These are phyloP conservation scores for Geotrichum europaeum DNA, from an alignment of 1,139 yeast genomes.

Conservation along the genomic window DNA sequence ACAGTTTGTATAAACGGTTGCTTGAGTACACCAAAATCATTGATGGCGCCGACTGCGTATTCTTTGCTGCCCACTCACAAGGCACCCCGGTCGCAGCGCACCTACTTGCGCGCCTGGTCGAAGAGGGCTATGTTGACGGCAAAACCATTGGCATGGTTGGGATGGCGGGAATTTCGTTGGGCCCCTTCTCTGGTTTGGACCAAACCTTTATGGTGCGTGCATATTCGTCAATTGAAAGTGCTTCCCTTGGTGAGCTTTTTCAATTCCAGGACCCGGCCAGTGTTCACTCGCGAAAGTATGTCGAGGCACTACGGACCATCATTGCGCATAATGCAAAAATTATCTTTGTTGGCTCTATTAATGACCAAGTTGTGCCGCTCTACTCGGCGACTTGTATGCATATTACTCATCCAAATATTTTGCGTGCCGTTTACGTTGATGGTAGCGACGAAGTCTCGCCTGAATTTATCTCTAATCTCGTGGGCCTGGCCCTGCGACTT, in stretches of 20 bases:
- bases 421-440: slow-evolving; percentile 84
- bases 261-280: slow-evolving; percentile 77
- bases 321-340: slow-evolving; percentile 69
- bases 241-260: slow-evolving; percentile 76
- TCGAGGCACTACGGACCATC: slow-evolving; percentile 59
- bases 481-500: slow-evolving; percentile 41
- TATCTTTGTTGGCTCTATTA: slow-evolving; percentile 77
- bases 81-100: slow-evolving; percentile 91
- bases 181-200: slow-evolving; percentile 88
- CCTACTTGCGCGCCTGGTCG: slow-evolving; percentile 63
- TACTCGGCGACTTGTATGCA: slow-evolving; percentile 84
- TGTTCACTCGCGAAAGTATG: slow-evolving; percentile 61
- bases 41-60: slow-evolving; percentile 72
- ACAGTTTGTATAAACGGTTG: slow-evolving; percentile 67
- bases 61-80: slow-evolving; percentile 90
- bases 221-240: slow-evolving; percentile 83
- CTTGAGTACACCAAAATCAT: slow-evolving; percentile 66
- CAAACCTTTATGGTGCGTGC: slow-evolving; percentile 80
- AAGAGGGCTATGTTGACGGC: slow-evolving; percentile 55
- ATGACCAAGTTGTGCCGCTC: slow-evolving; percentile 88
- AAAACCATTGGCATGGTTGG: slow-evolving; percentile 62
- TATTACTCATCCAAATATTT: slow-evolving; percentile 81
- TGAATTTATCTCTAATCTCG: slow-evolving; percentile 46
- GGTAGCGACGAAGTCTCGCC: slow-evolving; percentile 52
- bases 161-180: slow-evolving; percentile 94